Conservation (phyloP, 805 yeast species). For the Pichia deserticola region DNA sequence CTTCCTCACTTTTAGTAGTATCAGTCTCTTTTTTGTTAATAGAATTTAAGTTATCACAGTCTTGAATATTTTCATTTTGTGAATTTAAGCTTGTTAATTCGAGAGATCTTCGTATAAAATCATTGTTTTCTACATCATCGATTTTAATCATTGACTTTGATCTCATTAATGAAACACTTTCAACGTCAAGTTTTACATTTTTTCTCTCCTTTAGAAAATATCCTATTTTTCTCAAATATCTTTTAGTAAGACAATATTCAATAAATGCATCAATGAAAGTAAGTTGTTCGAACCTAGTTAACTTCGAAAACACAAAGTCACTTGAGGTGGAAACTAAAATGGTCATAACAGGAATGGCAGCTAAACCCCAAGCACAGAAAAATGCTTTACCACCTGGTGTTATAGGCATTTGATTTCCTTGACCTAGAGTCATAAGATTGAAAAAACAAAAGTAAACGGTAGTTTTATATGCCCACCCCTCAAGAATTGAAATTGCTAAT, state of each 20-base stretch:
- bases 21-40: background rate
- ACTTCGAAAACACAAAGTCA: slow-evolving; percentile 41
- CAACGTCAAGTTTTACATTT: background rate
- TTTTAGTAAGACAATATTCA: slow-evolving; percentile 8
- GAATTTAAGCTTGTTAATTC: no score
- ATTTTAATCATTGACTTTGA: background rate
- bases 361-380: slow-evolving; percentile 72
- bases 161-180: background rate
- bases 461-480: slow-evolving; percentile 66
- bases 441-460: slow-evolving; percentile 70
- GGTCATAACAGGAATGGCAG: slow-evolving; percentile 85
- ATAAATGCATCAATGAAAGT: slow-evolving; percentile 11
- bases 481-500: slow-evolving; percentile 48
- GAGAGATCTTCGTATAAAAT: no score
- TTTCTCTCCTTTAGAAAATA: slow-evolving; percentile 2
- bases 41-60: no score
- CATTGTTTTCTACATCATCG: background rate
- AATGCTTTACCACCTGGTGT: slow-evolving; percentile 62
- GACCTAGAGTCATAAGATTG: slow-evolving; percentile 76
- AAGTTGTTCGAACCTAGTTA: slow-evolving; percentile 16
- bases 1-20: background rate
- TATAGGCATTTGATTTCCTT: slow-evolving; percentile 66
- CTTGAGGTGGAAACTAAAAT: slow-evolving; percentile 66
- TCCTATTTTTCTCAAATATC: slow-evolving; percentile 5
- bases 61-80: no score